Evolutionary conservation across 345 rosid genomes (phyloP).

Genomic region (Lagerstroemia speciosa): DNA sequence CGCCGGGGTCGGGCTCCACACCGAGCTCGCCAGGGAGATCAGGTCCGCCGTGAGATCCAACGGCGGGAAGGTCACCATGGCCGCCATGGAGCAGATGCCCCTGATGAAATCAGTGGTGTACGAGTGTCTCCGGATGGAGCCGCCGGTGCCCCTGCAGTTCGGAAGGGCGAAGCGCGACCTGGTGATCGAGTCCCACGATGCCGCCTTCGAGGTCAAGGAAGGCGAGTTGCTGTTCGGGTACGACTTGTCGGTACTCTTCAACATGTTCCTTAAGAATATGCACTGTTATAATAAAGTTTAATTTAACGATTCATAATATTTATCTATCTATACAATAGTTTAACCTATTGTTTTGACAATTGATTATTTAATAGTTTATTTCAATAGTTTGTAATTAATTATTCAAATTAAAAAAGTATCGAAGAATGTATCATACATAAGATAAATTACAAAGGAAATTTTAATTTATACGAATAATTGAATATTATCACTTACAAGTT

Average conservation of each 20-base stretch:
- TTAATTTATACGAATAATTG: too few species aligned
- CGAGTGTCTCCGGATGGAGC: constrained; percentile 72
- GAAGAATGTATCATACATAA: too few species aligned
- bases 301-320: too few species aligned
- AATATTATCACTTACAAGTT: too few species aligned
- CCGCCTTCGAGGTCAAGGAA: constrained; percentile 54
- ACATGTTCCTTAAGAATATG: not conserved
- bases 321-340: too few species aligned
- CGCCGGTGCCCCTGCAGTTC: constrained; percentile 71
- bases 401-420: too few species aligned
- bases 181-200: constrained; percentile 72
- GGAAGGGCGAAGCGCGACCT: constrained; percentile 63
- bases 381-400: too few species aligned
- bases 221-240: constrained; percentile 76
- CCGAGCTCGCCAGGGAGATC: constrained; percentile 60
- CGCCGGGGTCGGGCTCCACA: constrained; percentile 55
- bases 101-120: constrained; percentile 70
- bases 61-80: constrained; percentile 69
- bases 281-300: too few species aligned
- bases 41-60: constrained; percentile 48
- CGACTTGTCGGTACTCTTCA: not conserved
- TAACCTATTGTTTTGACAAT: too few species aligned
- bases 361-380: too few species aligned
- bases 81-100: constrained; percentile 66
- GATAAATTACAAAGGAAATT: too few species aligned